phyloP scores from a whole-genome alignment of 305 asterid genomes.

The Fraxinus paxiana region DNA sequence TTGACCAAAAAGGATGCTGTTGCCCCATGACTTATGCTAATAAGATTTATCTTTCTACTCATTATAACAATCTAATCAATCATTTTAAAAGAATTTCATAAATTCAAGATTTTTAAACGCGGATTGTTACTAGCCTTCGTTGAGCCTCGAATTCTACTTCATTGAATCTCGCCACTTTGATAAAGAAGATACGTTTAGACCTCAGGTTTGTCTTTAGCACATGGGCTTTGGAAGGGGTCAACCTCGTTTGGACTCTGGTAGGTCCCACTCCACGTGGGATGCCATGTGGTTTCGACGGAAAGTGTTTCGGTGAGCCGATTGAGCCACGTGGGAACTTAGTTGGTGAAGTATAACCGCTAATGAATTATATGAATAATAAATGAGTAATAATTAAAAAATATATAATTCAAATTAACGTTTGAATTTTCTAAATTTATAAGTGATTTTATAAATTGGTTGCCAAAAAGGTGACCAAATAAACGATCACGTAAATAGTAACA shows the following conservation, averaged over 20 bases:
- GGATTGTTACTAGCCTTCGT: neutral
- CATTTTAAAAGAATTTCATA: neutral
- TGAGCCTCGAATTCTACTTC: neutral
- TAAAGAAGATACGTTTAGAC: neutral
- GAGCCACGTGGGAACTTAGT: neutral
- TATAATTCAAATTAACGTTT: neutral
- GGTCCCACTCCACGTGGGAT: neutral
- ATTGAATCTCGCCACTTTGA: neutral
- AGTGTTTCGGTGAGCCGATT: neutral
- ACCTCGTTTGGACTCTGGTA: neutral
- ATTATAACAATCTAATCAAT: too few species aligned
- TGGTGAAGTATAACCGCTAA: too few species aligned
- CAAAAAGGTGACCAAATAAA: neutral
- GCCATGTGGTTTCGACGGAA: neutral
- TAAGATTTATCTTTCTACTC: neutral
- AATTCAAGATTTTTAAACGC: too few species aligned
- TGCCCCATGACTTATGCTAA: neutral
- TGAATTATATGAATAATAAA: too few species aligned
- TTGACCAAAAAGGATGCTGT: neutral
- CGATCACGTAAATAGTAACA: neutral
- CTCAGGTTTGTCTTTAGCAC: neutral
- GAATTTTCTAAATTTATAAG: neutral
- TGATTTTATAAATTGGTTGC: neutral
- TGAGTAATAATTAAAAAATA: neutral
- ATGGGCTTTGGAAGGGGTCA: neutral